phyloP scores from a whole-genome alignment of 2,329 filamentous ascomycete genomes.

The Beauveria medogensis region DNA sequence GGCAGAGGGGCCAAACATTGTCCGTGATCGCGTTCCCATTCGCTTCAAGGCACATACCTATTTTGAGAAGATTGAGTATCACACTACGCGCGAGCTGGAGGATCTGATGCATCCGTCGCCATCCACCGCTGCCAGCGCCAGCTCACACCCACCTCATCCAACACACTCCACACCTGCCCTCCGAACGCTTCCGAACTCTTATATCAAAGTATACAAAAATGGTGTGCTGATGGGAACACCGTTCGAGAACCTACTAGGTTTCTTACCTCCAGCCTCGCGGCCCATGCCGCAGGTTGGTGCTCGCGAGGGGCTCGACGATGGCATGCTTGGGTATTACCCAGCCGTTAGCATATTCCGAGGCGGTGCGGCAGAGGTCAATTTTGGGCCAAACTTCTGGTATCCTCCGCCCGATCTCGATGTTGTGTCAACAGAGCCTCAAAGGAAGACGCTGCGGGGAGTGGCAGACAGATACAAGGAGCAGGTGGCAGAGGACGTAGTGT shows the following conservation, averaged over 20 bases:
- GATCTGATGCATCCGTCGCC: conserved; percentile 68
- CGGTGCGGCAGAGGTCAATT: conserved; percentile 86
- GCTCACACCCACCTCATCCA: conserved; percentile 54
- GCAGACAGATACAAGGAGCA: conserved; percentile 82
- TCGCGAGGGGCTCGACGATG: conserved; percentile 83
- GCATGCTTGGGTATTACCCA: conserved; percentile 91
- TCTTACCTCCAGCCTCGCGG: conserved; percentile 81
- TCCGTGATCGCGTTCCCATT: conserved; percentile 91
- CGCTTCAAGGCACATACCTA: conserved; percentile 89
- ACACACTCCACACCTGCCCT: conserved; percentile 68
- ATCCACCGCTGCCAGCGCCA: conserved; percentile 34
- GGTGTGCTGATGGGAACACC: conserved; percentile 77
- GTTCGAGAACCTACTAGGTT: conserved; percentile 81
- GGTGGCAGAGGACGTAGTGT: conserved; percentile 88
- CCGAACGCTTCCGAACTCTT: conserved; percentile 77
- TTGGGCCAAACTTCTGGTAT: conserved; percentile 88
- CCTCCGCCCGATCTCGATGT: conserved; percentile 56
- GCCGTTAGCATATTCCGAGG: conserved; percentile 88
- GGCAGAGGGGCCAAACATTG: conserved; percentile 66
- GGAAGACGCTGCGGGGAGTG: conserved; percentile 47
- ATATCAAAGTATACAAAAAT: conserved; percentile 89
- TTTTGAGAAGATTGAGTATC: conserved; percentile 88
- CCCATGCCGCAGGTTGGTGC: conserved; percentile 65
- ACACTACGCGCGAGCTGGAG: conserved; percentile 79
- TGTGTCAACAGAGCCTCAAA: conserved; percentile 20